These are phyloP conservation scores for Fusarium pseudonygamai DNA, from an alignment of 2,329 filamentous ascomycete genomes.

Conservation along the genomic window DNA sequence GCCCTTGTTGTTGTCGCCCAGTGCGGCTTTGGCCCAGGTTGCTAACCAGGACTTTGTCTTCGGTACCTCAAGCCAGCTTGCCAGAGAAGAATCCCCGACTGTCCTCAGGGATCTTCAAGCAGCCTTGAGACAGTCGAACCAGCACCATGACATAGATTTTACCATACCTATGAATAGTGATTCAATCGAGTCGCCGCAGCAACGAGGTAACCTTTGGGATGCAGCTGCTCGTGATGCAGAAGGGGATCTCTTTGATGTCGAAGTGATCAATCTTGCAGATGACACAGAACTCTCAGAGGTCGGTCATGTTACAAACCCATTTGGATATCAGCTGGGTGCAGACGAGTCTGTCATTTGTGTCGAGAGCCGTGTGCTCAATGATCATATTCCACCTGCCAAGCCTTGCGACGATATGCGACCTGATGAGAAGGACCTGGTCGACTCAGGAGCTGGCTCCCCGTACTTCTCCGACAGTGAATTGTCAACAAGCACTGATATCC, in stretches of 20 bases:
- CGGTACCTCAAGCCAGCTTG: conserved; percentile 86
- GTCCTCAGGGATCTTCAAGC: conserved; percentile 69
- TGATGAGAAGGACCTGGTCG: not conserved
- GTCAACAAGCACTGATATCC: conserved; percentile 26
- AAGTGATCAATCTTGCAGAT: conserved; percentile 68
- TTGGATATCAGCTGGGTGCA: conserved; percentile 48
- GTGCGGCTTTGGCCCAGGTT: conserved; percentile 71
- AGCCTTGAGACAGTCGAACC: conserved; percentile 69
- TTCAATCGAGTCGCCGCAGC: conserved; percentile 45
- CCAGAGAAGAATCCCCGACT: conserved; percentile 75
- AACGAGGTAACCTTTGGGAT: conserved; percentile 69
- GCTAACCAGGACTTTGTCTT: conserved; percentile 81
- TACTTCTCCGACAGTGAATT: conserved; percentile 37
- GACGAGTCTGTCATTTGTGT: not conserved
- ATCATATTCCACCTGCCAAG: conserved; percentile 34
- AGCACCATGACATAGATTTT: conserved; percentile 52
- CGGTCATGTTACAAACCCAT: conserved; percentile 48
- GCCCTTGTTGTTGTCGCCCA: conserved; percentile 71
- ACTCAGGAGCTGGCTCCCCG: conserved; percentile 5
- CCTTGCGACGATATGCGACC: conserved; percentile 40
- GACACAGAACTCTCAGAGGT: conserved; percentile 43
- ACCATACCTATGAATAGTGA: conserved; percentile 53
- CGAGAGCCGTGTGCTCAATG: not conserved
- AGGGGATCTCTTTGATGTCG: conserved; percentile 70
- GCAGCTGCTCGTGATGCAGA: conserved; percentile 73